Percentiles rank a stretch among this genome's conserved stretches.
Conservation (phyloP, 2,329 filamentous ascomycete genomes). For the Salinomyces thailandicus region DNA sequence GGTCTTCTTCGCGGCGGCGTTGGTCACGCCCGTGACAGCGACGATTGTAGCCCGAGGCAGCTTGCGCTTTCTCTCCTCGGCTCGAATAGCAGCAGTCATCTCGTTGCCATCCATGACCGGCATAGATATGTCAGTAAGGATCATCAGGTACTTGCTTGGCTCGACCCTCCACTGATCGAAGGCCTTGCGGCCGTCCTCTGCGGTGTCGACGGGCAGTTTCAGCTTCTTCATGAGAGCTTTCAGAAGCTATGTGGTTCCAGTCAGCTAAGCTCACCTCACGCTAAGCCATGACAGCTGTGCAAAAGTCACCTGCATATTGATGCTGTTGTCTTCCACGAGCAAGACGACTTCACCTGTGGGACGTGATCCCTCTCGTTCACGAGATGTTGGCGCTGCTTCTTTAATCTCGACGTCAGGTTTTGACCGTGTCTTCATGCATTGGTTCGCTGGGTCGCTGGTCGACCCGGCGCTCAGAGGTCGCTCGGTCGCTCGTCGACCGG, state of each 20-base stretch:
- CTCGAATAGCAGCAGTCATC: constrained; percentile 22
- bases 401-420: too few species aligned
- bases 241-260: constrained; percentile 16
- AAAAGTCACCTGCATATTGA: constrained; percentile 12
- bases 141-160: constrained; percentile 28
- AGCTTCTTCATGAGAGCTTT: constrained; percentile 25
- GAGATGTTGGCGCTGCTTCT: too few species aligned
- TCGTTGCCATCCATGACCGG: constrained; percentile 26
- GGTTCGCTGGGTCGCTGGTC: too few species aligned
- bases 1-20: constrained; percentile 15
- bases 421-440: too few species aligned
- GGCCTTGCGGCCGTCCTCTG: constrained; percentile 39
- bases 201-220: constrained; percentile 26
- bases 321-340: constrained; percentile 22
- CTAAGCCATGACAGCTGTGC: too few species aligned
- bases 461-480: too few species aligned
- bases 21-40: constrained; percentile 25
- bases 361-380: too few species aligned
- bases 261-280: too few species aligned
- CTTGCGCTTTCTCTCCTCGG: background rate
- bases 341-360: too few species aligned
- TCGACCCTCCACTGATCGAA: constrained; percentile 31
- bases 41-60: constrained; percentile 12
- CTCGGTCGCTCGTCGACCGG: too few species aligned
- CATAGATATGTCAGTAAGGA: constrained; percentile 39